phyloP scores from a whole-genome alignment of 805 yeast genomes.

The Nadsonia fulvescens region DNA sequence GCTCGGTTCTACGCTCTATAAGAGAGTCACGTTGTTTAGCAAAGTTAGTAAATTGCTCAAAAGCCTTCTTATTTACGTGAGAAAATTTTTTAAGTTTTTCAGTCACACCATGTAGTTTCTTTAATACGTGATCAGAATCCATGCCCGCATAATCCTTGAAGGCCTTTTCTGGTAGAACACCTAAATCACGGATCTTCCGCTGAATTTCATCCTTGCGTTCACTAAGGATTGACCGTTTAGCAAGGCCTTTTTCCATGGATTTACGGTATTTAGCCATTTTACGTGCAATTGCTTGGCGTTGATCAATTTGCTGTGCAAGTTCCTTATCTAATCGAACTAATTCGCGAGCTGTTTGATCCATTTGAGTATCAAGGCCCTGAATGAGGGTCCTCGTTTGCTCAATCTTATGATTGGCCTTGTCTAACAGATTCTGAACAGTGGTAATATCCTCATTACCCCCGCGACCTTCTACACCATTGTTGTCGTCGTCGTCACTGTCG shows the following conservation, averaged over 20 bases:
- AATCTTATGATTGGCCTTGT: too few relatives aligned
- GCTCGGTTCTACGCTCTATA: constrained; percentile 43
- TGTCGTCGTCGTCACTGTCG: constrained; percentile 4
- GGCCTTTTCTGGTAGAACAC: constrained; percentile 81
- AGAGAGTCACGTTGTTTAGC: constrained; percentile 55
- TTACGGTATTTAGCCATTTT: constrained; percentile 45
- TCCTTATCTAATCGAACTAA: constrained; percentile 20
- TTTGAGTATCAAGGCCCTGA: constrained; percentile 6
- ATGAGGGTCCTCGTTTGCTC: too few relatives aligned
- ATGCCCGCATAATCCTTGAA: constrained; percentile 30
- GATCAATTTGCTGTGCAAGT: constrained; percentile 33
- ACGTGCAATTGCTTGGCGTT: constrained; percentile 34
- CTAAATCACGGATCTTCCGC: constrained; percentile 59
- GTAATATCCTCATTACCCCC: constrained; percentile 2
- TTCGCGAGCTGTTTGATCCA: constrained; percentile 7
- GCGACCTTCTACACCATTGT: constrained; percentile 6
- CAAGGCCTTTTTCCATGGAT: constrained; percentile 42
- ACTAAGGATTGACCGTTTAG: constrained; percentile 40
- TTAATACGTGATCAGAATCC: constrained; percentile 34
- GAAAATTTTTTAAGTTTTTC: constrained; percentile 42
- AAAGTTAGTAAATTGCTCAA: constrained; percentile 64
- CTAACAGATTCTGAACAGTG: too few relatives aligned
- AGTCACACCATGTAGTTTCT: constrained; percentile 34
- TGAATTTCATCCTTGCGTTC: constrained; percentile 55
- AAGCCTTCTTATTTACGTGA: constrained; percentile 77